A percentile compares a stretch with the other conserved stretches of the same genome.
Evolutionary conservation across 2,329 filamentous ascomycete species (phyloP).

Genomic region (Fonsecaea nubica): DNA sequence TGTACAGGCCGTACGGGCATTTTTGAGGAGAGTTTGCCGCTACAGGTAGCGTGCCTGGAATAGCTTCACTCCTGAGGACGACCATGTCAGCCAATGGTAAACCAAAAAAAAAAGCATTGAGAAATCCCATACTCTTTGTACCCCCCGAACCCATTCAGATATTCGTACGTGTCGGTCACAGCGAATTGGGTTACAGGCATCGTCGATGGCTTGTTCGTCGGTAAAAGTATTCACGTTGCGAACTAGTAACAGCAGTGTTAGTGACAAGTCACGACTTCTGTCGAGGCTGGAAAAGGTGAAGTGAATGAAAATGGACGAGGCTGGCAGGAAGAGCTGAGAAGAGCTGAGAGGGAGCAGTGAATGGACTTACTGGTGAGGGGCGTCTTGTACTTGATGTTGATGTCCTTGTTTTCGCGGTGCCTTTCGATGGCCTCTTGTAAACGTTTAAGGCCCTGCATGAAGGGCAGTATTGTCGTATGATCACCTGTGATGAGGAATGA

Average conservation of each 20-base stretch:
- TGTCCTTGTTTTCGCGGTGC: slow-evolving; percentile 41
- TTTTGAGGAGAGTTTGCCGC: slow-evolving; percentile 84
- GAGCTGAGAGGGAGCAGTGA: slow-evolving; percentile 12
- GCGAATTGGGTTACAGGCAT: slow-evolving; percentile 72
- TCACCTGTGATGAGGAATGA: slow-evolving; percentile 26
- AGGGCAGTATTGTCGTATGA: slow-evolving; percentile 32
- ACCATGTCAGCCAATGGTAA: slow-evolving; percentile 9
- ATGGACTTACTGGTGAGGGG: slow-evolving; percentile 39
- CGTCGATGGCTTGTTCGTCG: slow-evolving; percentile 41
- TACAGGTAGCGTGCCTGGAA: slow-evolving; percentile 74
- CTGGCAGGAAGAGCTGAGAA: slow-evolving; percentile 8
- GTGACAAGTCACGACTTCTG: neutral
- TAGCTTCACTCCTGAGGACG: slow-evolving; percentile 71
- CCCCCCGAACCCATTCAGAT: slow-evolving; percentile 78
- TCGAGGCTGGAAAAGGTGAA: neutral
- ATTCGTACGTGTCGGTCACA: slow-evolving; percentile 72
- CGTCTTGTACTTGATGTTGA: slow-evolving; percentile 42
- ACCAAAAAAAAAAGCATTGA: neutral
- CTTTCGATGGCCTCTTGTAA: slow-evolving; percentile 39
- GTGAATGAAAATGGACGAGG: neutral
- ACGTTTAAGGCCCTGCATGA: slow-evolving; percentile 41
- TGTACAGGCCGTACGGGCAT: slow-evolving; percentile 77
- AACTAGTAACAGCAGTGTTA: slow-evolving; percentile 27
- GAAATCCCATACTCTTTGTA: slow-evolving; percentile 71
- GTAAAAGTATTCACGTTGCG: slow-evolving; percentile 41